These are phyloP conservation scores for Astrocystis sublimbata DNA, from an alignment of 495 filamentous ascomycete genomes.

Conservation along the genomic window DNA sequence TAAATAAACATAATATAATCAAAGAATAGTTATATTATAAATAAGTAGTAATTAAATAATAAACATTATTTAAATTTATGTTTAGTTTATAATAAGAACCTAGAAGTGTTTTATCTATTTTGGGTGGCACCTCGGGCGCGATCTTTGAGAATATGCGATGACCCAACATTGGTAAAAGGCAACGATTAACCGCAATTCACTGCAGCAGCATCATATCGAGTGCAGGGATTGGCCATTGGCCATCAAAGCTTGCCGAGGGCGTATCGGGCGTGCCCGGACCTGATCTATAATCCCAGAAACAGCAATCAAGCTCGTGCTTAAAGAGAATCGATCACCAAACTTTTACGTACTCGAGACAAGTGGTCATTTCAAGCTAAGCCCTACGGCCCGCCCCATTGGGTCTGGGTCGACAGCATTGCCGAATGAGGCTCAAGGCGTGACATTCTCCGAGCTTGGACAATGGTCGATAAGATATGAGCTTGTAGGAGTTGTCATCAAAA, in stretches of 20 bases:
- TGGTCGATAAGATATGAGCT: background rate
- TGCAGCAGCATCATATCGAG: too few relatives aligned
- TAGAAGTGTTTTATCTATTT: too few relatives aligned
- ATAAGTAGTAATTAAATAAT: too few relatives aligned
- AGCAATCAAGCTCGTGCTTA: slow-evolving; percentile 18
- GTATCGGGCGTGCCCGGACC: background rate
- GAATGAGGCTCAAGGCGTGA: slow-evolving; percentile 7
- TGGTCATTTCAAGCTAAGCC: slow-evolving; percentile 15
- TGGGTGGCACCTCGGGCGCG: too few relatives aligned
- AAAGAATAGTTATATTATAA: too few relatives aligned
- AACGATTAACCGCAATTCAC: too few relatives aligned
- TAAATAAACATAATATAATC: too few relatives aligned
- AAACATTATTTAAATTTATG: too few relatives aligned
- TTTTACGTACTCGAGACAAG: slow-evolving; percentile 20
- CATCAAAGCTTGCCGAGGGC: background rate
- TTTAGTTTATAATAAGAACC: too few relatives aligned
- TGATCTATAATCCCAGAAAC: slow-evolving; percentile 7
- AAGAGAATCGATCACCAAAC: slow-evolving; percentile 17
- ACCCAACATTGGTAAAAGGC: too few relatives aligned
- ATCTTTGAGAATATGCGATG: too few relatives aligned
- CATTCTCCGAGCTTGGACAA: background rate
- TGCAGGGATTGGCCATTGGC: slow-evolving; percentile 1
- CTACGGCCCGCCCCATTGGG: slow-evolving; percentile 18
- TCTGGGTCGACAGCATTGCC: slow-evolving; percentile 15
- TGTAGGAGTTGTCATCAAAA: background rate